A percentile compares a stretch with the other conserved stretches of the same genome.
These are phyloP conservation scores for Zelopaecilomyces penicillatus DNA, from an alignment of 2,329 filamentous ascomycete genomes.

Conservation along the genomic window DNA sequence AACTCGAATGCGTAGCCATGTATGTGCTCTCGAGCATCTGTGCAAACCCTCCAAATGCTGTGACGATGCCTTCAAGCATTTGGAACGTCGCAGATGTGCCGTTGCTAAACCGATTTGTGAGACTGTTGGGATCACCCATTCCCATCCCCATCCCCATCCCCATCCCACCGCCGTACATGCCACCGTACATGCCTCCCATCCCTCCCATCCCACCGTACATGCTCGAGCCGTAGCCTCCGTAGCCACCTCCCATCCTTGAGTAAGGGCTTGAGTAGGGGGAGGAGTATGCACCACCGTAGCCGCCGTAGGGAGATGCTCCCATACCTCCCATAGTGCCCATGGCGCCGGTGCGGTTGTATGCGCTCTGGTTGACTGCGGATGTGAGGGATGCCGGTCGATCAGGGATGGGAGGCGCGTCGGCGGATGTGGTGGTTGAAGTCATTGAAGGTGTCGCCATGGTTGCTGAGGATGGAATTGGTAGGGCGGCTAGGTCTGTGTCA, in stretches of 20 bases:
- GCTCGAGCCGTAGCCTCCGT: slow-evolving; percentile 26
- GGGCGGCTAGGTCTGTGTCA: slow-evolving; percentile 19
- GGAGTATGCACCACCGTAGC: slow-evolving; percentile 30
- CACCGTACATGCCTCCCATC: slow-evolving; percentile 34
- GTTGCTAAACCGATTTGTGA: slow-evolving; percentile 92
- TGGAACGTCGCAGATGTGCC: slow-evolving; percentile 96
- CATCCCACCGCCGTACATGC: slow-evolving; percentile 35
- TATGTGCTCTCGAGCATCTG: slow-evolving; percentile 99
- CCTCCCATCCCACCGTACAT: slow-evolving; percentile 31
- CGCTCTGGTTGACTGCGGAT: slow-evolving; percentile 77
- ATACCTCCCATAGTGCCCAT: slow-evolving; percentile 27
- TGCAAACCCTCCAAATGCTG: slow-evolving; percentile 92
- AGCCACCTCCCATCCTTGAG: slow-evolving; percentile 36
- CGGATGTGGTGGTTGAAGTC: slow-evolving; percentile 26
- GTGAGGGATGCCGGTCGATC: slow-evolving; percentile 71
- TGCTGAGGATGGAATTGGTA: slow-evolving; percentile 25
- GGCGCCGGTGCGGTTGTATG: slow-evolving; percentile 54
- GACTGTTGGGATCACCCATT: slow-evolving; percentile 75
- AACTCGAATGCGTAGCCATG: slow-evolving; percentile 98
- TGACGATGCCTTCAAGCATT: slow-evolving; percentile 94
- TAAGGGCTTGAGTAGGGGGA: slow-evolving; percentile 34
- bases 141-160: slow-evolving; percentile 41
- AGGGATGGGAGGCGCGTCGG: slow-evolving; percentile 61
- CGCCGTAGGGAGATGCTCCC: slow-evolving; percentile 44
- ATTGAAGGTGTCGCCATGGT: slow-evolving; percentile 32